Base-by-base conservation (phyloP, 2,329 filamentous ascomycete species). In the Hyphodiscus sp. region DNA sequence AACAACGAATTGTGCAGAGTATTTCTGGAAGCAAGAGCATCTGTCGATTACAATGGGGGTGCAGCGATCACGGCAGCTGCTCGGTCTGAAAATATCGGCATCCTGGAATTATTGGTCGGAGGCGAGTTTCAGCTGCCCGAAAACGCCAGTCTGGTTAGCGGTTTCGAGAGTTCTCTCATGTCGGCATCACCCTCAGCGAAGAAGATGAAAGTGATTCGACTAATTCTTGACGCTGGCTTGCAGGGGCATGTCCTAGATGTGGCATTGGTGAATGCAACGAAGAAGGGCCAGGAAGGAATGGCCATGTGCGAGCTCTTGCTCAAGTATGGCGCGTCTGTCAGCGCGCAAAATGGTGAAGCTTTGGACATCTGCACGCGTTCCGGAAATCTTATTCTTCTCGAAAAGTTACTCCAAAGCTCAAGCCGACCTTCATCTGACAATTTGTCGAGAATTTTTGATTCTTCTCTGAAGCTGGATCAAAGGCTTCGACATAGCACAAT, bases 261-360 rank as follows among this genome's bases (percentile, higher is more conserved):
- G 13, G 56, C 56, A 33, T 48, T 58, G 10, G 44, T 54, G 10
- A 51, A 46, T 48, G 51, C 43, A 47, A 33, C 46, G n/a, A 54
- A 54, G 23, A n/a, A 50, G 29, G 56, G 54, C 6, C 43, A 50
- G 13, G 43, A 54, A 20, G 49, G 47, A n/a, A n/a, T 56, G n/a
- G 15, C 54, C 2, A 68, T 77, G 5, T 71, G 81, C 2, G 69
- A 71, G 41, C 65, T 81, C 2, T 67, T 82, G 5, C 66, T 82
- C 3, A 65, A 69, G 1, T 70, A 78, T 38, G 76, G 80, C 0
- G 80, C 79, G 26, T 81, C 77, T 0, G 76, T 79, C 0, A 66
- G 74, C 11, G 69, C 70, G 0, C 78, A 81, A 50, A 71, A 72
- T 26, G 80, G 77, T 64, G 75, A 79, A 63, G 74, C 76, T 1